These are phyloP conservation scores for Pulveroboletus frians DNA, from an alignment of 768 basidiomycete genomes.

Conservation along the genomic window DNA sequence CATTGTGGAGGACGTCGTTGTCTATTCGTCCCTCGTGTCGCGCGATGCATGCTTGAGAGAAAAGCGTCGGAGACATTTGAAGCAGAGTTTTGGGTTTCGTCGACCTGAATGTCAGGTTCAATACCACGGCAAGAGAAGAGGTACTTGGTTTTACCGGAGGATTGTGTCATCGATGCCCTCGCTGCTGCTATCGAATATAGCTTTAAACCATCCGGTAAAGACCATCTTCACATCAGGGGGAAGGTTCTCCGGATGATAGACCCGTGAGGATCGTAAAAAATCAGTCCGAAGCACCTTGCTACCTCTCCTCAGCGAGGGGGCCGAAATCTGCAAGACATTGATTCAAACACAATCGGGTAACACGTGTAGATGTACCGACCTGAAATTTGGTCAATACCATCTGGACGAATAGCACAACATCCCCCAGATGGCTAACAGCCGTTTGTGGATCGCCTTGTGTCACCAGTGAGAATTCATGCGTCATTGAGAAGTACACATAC, in stretches of 20 bases:
- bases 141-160: constrained; percentile 42
- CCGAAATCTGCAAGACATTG: constrained; percentile 41
- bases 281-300: constrained; percentile 42
- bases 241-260: constrained; percentile 38
- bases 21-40: constrained; percentile 54
- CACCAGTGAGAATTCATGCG: neutral
- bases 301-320: constrained; percentile 42
- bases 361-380: constrained; percentile 32
- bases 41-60: constrained; percentile 54
- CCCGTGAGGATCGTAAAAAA: constrained; percentile 47
- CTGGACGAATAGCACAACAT: constrained; percentile 74
- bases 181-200: constrained; percentile 67
- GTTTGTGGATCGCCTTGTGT: constrained; percentile 74
- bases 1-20: constrained; percentile 62
- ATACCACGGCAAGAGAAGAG: neutral
- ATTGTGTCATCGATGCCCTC: constrained; percentile 85
- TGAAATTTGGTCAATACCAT: constrained; percentile 60
- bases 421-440: constrained; percentile 70
- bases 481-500: constrained; percentile 37
- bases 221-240: constrained; percentile 39
- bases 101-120: constrained; percentile 41
- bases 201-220: constrained; percentile 65
- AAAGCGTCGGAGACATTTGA: constrained; percentile 61
- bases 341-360: neutral
- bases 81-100: constrained; percentile 67